Evolutionary conservation across 257 asterid genomes (phyloP), one percentile per base, ranked within the genome.

Genomic region (Nicotiana benthamiana): DNA sequence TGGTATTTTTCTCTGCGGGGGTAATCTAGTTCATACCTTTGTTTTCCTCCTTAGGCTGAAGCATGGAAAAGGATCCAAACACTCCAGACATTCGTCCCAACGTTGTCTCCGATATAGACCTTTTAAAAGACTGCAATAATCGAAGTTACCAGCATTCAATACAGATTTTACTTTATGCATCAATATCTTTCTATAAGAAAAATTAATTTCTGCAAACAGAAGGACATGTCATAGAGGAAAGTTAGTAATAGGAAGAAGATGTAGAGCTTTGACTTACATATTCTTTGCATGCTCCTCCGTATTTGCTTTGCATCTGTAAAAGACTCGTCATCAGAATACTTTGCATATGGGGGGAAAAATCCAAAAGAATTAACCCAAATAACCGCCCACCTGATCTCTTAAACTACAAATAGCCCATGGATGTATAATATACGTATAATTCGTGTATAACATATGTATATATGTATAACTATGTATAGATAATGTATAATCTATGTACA

Each of bases 31-130:
- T 15, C 86, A 70, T 85, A 94, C 98, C 97, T 87, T 72, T 86
- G 75, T 32, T 83, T 83, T 91, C 95, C 36, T 87, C 90, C 83
- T 75, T 87, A n/a, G 97, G 85, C 83, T 78, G 93, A 83, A 85
- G 90, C 52, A 84, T 75, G 22, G 97, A 81, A 84, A 92, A 75
- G 2, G 97, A 90, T 81, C 97, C 97, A 80, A 92, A 81, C 60
- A 91, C 53, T 61, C 83, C 94, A 4, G 97, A 89, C 90, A 89
- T 83, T 79, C 93, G 86, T 30, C 86, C 87, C 80, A 94, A 80
- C 22, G 97, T 90, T 63, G 95, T 80, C 86, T 94, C 98, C 1
- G 98, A 91, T 85, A 87, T 84, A 27, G 93, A 94, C 87, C 97
- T 92, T 87, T 87, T 94, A 54, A 89, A 78, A 79, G 86, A 81